A percentile compares a stretch with the other conserved stretches of the same genome.
phyloP scores from a whole-genome alignment of 306 rosid species.

The Neltuma alba region DNA sequence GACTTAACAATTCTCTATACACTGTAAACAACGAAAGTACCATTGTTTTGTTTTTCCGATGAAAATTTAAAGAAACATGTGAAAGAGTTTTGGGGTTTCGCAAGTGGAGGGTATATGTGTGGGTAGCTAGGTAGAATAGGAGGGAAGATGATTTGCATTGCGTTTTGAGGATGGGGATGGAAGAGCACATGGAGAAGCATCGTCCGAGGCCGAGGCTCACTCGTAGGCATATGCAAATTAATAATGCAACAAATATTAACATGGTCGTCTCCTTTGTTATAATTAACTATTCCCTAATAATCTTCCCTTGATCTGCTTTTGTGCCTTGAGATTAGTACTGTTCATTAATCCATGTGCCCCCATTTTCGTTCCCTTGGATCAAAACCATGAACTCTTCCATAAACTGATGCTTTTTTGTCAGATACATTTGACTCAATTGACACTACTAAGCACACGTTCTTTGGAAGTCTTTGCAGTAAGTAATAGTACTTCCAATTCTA shows the following conservation, averaged over 20 bases:
- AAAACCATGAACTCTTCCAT: background rate
- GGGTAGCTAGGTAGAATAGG: too few relatives aligned
- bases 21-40: too few relatives aligned
- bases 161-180: background rate
- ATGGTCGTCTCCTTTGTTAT: background rate
- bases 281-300: background rate
- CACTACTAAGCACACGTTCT: too few relatives aligned
- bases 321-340: background rate
- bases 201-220: background rate
- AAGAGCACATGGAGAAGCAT: constrained; percentile 40
- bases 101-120: background rate
- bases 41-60: background rate
- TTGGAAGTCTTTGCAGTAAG: too few relatives aligned
- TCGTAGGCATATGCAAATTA: background rate
- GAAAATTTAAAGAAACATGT: background rate
- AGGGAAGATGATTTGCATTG: background rate
- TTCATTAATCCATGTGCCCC: background rate
- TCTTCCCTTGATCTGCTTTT: background rate
- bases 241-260: background rate
- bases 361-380: background rate
- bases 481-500: too few relatives aligned
- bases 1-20: background rate
- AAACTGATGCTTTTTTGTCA: too few relatives aligned
- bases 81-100: background rate
- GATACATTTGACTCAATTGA: too few relatives aligned